These are phyloP conservation scores for Yamadazyma takamatsuzukensis DNA, from an alignment of 805 yeast genomes.

Conservation along the genomic window DNA sequence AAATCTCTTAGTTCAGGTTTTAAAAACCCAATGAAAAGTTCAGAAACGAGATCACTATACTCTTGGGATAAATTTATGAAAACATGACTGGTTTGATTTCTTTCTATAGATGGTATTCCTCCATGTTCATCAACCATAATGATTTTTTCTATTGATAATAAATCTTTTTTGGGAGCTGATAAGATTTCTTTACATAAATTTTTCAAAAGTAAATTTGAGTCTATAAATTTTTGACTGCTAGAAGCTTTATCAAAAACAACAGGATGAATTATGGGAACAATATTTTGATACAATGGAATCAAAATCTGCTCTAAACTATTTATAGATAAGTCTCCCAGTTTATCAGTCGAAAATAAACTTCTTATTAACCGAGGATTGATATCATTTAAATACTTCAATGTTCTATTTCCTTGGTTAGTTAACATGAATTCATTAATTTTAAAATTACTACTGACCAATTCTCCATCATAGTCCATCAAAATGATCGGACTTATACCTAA, in stretches of 20 bases:
- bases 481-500: conserved; percentile 76
- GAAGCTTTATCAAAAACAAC: conserved; percentile 36
- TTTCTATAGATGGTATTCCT: conserved; percentile 85
- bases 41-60: conserved; percentile 59
- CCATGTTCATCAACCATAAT: conserved; percentile 78
- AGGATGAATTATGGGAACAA: conserved; percentile 69
- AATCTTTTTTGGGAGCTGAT: conserved; percentile 16
- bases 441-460: conserved; percentile 21
- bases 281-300: conserved; percentile 40
- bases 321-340: conserved; percentile 12
- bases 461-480: conserved; percentile 47
- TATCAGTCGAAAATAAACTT: conserved; percentile 19
- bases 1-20: conserved; percentile 41
- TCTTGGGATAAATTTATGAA: conserved; percentile 85
- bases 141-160: conserved; percentile 71
- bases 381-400: conserved; percentile 21
- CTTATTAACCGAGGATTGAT: conserved; percentile 23
- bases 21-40: conserved; percentile 57
- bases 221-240: conserved; percentile 23
- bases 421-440: conserved; percentile 28
- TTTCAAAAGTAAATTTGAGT: conserved; percentile 21
- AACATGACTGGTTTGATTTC: conserved; percentile 81
- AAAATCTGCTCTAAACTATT: conserved; percentile 28
- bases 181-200: conserved; percentile 23
- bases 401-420: conserved; percentile 28